Percentiles rank a stretch among this genome's conserved stretches.
Conservation (phyloP, 257 asterid genomes). For the Mitragyna speciosa region DNA sequence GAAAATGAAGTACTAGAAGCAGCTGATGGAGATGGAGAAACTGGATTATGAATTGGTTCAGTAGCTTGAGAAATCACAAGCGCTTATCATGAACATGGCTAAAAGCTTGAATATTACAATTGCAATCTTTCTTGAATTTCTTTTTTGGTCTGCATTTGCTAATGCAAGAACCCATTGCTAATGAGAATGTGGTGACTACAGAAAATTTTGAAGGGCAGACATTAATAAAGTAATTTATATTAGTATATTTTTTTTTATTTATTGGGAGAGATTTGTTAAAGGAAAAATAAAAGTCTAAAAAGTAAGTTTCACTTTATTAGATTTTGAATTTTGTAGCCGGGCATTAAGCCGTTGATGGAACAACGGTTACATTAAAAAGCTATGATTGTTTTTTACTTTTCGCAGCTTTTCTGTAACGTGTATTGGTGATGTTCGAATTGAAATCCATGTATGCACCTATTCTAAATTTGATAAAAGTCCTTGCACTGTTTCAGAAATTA, state of each 20-base stretch:
- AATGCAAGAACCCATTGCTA: constrained; percentile 74
- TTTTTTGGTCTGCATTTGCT: constrained; percentile 70
- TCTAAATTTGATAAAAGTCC: not conserved
- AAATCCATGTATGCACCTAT: not conserved
- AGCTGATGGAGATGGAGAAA: constrained; percentile 47
- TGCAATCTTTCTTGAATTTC: constrained; percentile 26
- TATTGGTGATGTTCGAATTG: not conserved
- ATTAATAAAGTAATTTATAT: not conserved
- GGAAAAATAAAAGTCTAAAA: not conserved
- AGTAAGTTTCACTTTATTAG: not conserved
- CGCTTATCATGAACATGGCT: constrained; percentile 57
- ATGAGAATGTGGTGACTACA: no score
- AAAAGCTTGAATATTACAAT: constrained; percentile 1
- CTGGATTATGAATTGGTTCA: constrained; percentile 28
- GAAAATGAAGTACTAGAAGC: constrained; percentile 45
- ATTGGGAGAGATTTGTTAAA: not conserved
- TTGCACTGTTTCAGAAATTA: not conserved
- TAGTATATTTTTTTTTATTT: not conserved
- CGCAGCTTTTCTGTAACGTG: not conserved
- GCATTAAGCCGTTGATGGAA: constrained; percentile 7
- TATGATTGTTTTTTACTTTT: not conserved
- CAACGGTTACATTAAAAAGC: constrained; percentile 8
- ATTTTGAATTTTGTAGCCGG: constrained; percentile 5
- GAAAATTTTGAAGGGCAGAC: not conserved
- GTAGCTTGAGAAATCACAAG: constrained; percentile 56